These are phyloP conservation scores for Lecanicillium sp. DNA, from an alignment of 2,329 filamentous ascomycete genomes.

Conservation along the genomic window DNA sequence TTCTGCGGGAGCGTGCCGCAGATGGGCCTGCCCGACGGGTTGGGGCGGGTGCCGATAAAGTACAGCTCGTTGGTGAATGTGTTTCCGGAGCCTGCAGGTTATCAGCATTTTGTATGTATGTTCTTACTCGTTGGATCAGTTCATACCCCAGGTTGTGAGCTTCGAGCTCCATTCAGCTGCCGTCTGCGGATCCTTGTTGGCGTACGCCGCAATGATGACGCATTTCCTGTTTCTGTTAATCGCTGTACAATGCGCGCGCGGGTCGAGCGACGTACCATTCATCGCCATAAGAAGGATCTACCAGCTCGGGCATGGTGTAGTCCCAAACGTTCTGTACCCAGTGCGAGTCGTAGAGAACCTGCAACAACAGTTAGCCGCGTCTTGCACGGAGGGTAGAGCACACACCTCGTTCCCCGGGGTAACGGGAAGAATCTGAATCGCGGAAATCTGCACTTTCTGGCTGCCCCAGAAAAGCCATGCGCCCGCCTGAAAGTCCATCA, in stretches of 20 bases:
- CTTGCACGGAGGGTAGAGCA: background rate
- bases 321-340: slow-evolving; percentile 22
- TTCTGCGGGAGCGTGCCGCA: slow-evolving; percentile 20
- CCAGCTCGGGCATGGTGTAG: slow-evolving; percentile 19
- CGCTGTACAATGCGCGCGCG: too few relatives aligned
- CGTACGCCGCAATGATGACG: slow-evolving; percentile 20
- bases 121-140: background rate
- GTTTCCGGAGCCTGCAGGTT: slow-evolving; percentile 17
- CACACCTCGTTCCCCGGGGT: slow-evolving; percentile 6
- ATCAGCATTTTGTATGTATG: background rate
- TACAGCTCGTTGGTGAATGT: slow-evolving; percentile 21
- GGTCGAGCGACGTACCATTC: slow-evolving; percentile 15
- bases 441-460: slow-evolving; percentile 5
- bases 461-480: slow-evolving; percentile 19
- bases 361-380: background rate
- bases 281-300: slow-evolving; percentile 19
- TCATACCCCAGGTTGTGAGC: slow-evolving; percentile 19
- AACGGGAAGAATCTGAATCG: slow-evolving; percentile 9
- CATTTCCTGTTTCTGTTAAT: slow-evolving; percentile 15
- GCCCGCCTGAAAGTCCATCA: slow-evolving; percentile 21
- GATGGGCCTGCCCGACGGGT: slow-evolving; percentile 19
- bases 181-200: slow-evolving; percentile 20
- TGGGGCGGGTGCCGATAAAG: slow-evolving; percentile 22
- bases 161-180: slow-evolving; percentile 20
- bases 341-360: slow-evolving; percentile 18